These are phyloP conservation scores for Botrytis sinoallii DNA, from an alignment of 2,329 filamentous ascomycete species.

Conservation along the genomic window DNA sequence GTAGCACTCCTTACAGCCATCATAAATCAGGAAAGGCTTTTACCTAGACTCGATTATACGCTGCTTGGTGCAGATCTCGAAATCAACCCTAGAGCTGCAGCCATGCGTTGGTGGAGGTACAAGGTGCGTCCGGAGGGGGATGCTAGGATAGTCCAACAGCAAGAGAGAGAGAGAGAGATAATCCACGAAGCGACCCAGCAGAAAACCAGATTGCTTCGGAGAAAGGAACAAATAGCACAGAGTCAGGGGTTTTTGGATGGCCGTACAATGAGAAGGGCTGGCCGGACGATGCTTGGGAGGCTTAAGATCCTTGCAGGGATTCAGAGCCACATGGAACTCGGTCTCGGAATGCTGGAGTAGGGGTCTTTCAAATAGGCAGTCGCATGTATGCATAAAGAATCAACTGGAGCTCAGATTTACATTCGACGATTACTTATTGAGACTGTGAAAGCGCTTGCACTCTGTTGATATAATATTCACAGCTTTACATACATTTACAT, in stretches of 20 bases:
- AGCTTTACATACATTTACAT: no score
- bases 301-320: background rate
- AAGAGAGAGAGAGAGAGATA: rapidly evolving
- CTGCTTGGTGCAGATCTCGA: background rate
- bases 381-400: background rate
- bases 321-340: background rate
- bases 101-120: background rate
- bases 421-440: background rate
- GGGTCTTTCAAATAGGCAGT: background rate
- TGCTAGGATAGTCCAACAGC: background rate
- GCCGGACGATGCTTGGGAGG: background rate
- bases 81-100: background rate
- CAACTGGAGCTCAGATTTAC: background rate
- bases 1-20: background rate
- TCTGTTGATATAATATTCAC: background rate
- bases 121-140: background rate
- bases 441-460: background rate
- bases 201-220: background rate
- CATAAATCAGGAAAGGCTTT: background rate
- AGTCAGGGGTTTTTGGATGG: background rate
- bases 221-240: no score
- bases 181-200: background rate
- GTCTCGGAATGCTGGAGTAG: background rate
- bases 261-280: background rate
- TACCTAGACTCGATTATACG: background rate